These are phyloP conservation scores for Colletotrichum kahawae DNA, from an alignment of 2,329 filamentous ascomycete species.

Conservation along the genomic window DNA sequence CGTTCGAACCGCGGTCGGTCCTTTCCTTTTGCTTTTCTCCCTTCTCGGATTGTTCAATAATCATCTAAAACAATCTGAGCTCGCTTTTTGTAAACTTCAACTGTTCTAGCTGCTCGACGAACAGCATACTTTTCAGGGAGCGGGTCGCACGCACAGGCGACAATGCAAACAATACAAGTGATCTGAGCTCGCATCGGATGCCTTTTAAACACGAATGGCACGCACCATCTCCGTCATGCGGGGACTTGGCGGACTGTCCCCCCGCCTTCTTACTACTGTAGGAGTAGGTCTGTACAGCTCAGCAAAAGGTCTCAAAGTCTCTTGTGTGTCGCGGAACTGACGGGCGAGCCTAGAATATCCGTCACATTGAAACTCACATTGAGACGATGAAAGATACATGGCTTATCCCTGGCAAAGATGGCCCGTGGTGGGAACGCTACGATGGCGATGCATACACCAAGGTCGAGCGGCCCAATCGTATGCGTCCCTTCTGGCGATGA, in stretches of 20 bases:
- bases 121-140: background rate
- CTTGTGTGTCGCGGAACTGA: background rate
- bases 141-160: background rate
- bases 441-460: slow-evolving; percentile 1
- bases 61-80: too few species aligned
- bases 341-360: background rate
- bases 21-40: background rate
- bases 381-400: background rate
- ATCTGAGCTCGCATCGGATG: background rate
- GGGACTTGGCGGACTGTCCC: background rate
- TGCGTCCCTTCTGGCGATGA: background rate
- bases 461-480: background rate
- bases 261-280: background rate
- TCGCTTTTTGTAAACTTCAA: background rate
- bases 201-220: background rate
- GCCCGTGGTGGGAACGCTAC: background rate
- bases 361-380: background rate
- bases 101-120: background rate
- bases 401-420: background rate
- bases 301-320: background rate
- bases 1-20: slow-evolving; percentile 22
- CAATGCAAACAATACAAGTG: background rate
- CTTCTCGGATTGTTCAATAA: too few species aligned
- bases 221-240: slow-evolving; percentile 1
- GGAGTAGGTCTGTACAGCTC: background rate